Percentiles rank a stretch among this genome's conserved stretches.
Evolutionary conservation across 139 green algal genomes (phyloP).

Genomic region (Auxenochlorella protothecoides): DNA sequence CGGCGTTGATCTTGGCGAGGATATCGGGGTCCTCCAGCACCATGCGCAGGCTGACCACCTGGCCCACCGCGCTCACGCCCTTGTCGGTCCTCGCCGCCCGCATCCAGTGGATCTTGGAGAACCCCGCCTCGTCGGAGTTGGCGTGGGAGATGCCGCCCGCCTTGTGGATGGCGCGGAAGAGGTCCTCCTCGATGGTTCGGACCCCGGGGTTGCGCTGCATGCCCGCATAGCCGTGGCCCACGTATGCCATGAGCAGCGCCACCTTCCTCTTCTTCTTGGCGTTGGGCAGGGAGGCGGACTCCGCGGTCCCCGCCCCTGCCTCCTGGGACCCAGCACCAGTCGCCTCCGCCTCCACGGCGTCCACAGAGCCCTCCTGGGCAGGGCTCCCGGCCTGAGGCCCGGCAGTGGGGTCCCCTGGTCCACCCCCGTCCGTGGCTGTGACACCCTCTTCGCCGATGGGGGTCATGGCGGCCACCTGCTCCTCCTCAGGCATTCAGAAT

Average conservation of each 20-base stretch:
- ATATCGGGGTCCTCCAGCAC: conserved; percentile 26
- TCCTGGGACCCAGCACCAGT: not conserved
- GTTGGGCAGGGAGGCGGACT: not conserved
- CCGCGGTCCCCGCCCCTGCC: not conserved
- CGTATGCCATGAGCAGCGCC: conserved; percentile 67
- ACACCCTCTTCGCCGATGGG: no score
- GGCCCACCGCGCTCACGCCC: conserved; percentile 80
- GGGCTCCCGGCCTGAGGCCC: conserved; percentile 4
- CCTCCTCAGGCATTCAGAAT: no score
- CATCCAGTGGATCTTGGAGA: conserved; percentile 72
- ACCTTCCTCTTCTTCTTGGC: conserved; percentile 63
- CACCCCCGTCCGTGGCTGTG: no score
- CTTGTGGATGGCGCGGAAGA: conserved; percentile 57
- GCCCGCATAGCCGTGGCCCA: conserved; percentile 72
- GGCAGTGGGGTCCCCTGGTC: no score
- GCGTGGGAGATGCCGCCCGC: conserved; percentile 60
- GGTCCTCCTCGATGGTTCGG: conserved; percentile 75
- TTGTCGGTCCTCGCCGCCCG: conserved; percentile 93
- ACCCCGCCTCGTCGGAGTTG: conserved; percentile 51
- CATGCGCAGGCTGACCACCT: conserved; percentile 58
- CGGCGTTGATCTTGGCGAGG: conserved; percentile 64
- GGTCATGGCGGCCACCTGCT: no score
- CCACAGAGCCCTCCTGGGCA: not conserved
- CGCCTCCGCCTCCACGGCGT: not conserved
- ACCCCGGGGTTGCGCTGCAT: conserved; percentile 83